Conservation (phyloP, 352 stramenopile species). For the Phytophthora europaea region DNA sequence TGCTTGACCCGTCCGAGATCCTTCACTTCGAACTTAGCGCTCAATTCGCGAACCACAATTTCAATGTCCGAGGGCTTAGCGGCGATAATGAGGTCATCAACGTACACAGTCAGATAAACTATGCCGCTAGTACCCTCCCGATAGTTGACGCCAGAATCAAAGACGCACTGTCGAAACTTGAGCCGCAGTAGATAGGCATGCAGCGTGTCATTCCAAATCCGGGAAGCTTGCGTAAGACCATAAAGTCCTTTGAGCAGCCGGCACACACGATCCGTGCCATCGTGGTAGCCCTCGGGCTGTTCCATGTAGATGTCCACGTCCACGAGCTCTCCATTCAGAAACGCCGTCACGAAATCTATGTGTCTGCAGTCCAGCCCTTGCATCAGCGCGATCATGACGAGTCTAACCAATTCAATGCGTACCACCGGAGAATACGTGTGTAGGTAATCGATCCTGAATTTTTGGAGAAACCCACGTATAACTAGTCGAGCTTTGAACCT, state of each 20-base stretch:
- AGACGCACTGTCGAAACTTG: slow-evolving; percentile 5
- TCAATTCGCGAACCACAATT: slow-evolving; percentile 5
- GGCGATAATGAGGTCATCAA: slow-evolving; percentile 5
- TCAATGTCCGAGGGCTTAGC: neutral
- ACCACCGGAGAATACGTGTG: slow-evolving; percentile 10
- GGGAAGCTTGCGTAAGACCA: neutral
- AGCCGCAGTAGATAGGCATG: neutral
- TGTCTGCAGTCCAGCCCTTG: neutral
- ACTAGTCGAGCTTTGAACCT: slow-evolving; percentile 12
- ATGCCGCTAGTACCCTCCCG: neutral
- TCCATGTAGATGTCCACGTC: slow-evolving; percentile 11
- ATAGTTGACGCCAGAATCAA: slow-evolving; percentile 14
- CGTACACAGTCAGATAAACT: slow-evolving; percentile 18
- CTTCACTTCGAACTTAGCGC: slow-evolving; percentile 8
- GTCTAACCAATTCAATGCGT: slow-evolving; percentile 2
- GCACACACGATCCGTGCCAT: neutral
- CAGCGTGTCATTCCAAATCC: slow-evolving; percentile 12
- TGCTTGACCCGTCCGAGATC: neutral
- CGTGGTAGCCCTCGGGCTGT: slow-evolving; percentile 7
- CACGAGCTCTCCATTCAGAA: slow-evolving; percentile 8
- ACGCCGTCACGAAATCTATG: slow-evolving; percentile 12
- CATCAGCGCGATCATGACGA: slow-evolving; percentile 9
- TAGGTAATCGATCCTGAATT: slow-evolving; percentile 6
- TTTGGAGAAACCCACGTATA: slow-evolving; percentile 3
- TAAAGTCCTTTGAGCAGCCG: neutral